Base-by-base conservation (phyloP, 2,329 filamentous ascomycete species). In the Fusarium musae region DNA sequence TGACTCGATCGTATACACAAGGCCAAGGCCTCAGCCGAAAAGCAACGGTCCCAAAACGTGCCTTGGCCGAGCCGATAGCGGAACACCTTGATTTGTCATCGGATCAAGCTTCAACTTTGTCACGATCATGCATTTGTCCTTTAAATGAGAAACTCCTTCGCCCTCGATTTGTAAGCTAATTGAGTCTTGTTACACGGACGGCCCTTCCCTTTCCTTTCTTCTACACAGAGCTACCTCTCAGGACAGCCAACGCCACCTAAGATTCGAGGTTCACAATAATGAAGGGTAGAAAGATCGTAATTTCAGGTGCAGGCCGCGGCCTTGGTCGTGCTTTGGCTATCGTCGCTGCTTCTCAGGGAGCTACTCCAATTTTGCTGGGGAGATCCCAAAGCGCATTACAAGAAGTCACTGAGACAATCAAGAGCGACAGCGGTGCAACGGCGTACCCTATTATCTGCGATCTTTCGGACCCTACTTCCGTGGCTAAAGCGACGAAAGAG, bases 301-400 rank as follows among this genome's bases (percentile, higher is more conserved):
- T 63, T 37, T 34, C 60, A 8, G 60, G 60, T 4, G 60, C 60
- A 36, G 60, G 60, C 1, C 60, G 60, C 2, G 54, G 60, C 0
- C 54, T 60, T 17, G 60, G 60, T 2, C 60, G 54, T 30, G 60
- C 60, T 3, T 28, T 63, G 6, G 54, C 60, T 0, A 63, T 63
- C 5, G 43, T 63, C 11, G 43, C 54, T 15, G 60, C 60, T 15
- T 36, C 36, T 21, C 15, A 21, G 8, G 60, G 60, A 19, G 60
- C 60, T 7, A 60, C 23, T 5, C 54, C 60, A 6, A 28, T 63
- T 15, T 13, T 63, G 5, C 11, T 63, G 1, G 60, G 60, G 4
- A 58, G 60, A 19, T 63, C 60, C 1, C 15, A 26, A 2, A 11
- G 11, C 5, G 30, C 54, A 0, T 12, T 63, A 6, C 9, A 42